Percentiles rank a stretch among this genome's conserved stretches.
Conservation (phyloP, 2,329 filamentous ascomycete genomes). For the Fonsecaea monophora region DNA sequence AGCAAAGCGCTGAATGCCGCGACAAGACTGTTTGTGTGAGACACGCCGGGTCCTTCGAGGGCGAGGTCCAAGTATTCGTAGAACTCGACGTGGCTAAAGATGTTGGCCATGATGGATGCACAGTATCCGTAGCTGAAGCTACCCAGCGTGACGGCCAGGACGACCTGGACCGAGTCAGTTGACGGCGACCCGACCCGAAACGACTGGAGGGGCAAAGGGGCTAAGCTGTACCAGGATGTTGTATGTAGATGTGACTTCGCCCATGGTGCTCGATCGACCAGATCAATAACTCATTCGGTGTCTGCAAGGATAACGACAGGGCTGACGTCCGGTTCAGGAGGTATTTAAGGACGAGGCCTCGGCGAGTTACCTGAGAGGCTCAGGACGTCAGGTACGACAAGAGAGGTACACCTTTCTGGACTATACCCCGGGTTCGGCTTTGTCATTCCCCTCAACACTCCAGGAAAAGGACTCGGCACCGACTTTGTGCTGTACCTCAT, state of each 20-base stretch:
- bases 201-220: background rate
- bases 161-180: conserved; percentile 1
- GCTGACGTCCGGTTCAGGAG: no score
- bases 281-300: background rate
- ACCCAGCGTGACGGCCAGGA: background rate
- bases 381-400: no score
- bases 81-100: conserved; percentile 2
- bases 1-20: conserved; percentile 14
- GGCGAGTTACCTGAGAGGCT: no score
- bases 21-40: conserved; percentile 10
- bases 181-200: background rate
- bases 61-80: conserved; percentile 9
- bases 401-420: no score
- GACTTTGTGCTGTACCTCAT: no score
- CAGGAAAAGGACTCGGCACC: no score
- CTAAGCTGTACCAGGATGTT: background rate
- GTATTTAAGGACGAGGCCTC: no score
- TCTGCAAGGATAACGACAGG: no score
- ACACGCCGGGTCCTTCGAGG: background rate
- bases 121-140: conserved; percentile 14
- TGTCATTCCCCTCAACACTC: no score
- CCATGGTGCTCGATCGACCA: background rate
- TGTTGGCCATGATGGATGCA: conserved; percentile 8
- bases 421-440: no score
- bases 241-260: background rate